These are phyloP conservation scores for Dioscorea zingiberensis DNA, from an alignment of 106 monocot genomes.

Conservation along the genomic window DNA sequence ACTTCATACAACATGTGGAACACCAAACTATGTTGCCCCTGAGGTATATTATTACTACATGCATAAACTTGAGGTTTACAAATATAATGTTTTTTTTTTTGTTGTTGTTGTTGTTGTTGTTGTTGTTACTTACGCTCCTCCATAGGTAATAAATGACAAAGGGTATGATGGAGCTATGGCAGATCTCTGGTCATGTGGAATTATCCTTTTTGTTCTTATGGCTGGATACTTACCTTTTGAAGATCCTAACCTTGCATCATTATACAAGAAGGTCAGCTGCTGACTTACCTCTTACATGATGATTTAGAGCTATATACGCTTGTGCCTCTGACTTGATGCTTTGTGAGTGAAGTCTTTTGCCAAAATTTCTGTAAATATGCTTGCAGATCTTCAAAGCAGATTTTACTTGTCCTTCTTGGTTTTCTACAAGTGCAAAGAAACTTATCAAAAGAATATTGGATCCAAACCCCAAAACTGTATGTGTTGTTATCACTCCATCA, in stretches of 20 bases:
- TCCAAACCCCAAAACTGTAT: constrained; percentile 76
- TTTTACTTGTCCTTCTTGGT: constrained; percentile 87
- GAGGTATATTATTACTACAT: constrained; percentile 17
- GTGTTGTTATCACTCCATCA: not conserved
- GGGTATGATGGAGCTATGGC: constrained; percentile 97
- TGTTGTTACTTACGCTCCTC: not conserved
- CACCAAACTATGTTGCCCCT: constrained; percentile 94
- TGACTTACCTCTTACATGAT: no score
- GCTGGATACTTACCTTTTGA: constrained; percentile 93
- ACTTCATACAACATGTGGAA: constrained; percentile 93
- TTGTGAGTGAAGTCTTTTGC: no score
- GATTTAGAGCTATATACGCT: no score
- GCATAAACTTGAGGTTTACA: not conserved
- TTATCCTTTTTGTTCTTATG: constrained; percentile 89
- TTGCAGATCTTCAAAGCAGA: constrained; percentile 88
- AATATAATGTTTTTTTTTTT: not conserved
- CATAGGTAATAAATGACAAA: constrained; percentile 76
- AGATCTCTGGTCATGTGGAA: constrained; percentile 95
- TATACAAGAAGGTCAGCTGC: constrained; percentile 67
- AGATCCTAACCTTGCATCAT: constrained; percentile 55
- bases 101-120: no score
- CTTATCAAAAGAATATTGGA: constrained; percentile 89
- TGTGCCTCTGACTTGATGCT: no score
- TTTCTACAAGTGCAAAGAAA: constrained; percentile 91
- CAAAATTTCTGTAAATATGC: not conserved